phyloP scores from a whole-genome alignment of 495 filamentous ascomycete genomes.

The Lasiosphaeriaceae sp. region DNA sequence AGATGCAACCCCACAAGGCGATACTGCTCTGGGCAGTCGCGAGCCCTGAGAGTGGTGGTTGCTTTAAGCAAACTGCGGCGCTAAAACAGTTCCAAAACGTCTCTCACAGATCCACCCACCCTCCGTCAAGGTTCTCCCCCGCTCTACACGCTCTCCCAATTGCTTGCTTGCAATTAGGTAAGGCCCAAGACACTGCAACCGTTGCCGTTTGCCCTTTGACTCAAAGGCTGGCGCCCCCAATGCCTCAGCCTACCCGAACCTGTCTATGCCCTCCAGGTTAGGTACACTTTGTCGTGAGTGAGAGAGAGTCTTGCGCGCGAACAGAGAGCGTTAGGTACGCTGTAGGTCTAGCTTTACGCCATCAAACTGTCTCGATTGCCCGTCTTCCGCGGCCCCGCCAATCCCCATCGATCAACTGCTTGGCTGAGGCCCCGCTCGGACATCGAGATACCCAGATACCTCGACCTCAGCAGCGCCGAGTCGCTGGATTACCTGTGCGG shows the following conservation, averaged over 20 bases:
- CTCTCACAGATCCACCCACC: conserved; percentile 5
- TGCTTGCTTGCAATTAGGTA: not conserved
- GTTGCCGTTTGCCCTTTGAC: not conserved
- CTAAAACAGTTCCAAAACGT: conserved; percentile 29
- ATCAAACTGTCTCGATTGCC: not conserved
- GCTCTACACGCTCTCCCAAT: too few species aligned
- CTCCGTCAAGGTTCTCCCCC: too few species aligned
- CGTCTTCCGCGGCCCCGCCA: not conserved
- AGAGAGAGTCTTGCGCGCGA: too few species aligned
- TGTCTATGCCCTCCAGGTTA: too few species aligned
- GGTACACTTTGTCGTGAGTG: too few species aligned
- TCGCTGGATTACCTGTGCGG: not conserved
- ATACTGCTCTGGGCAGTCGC: not conserved
- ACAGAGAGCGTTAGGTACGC: too few species aligned
- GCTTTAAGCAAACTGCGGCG: conserved; percentile 23
- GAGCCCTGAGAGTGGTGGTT: not conserved
- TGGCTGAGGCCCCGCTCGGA: not conserved
- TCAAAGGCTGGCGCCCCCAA: too few species aligned
- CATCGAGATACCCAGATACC: not conserved
- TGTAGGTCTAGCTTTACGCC: too few species aligned
- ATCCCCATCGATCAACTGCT: not conserved
- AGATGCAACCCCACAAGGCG: conserved; percentile 4
- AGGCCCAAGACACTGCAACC: not conserved
- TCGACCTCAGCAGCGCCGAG: not conserved
- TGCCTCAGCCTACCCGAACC: too few species aligned